Evolutionary conservation across 805 yeast genomes (phyloP).

Genomic region (Jamesozyma gamospora): DNA sequence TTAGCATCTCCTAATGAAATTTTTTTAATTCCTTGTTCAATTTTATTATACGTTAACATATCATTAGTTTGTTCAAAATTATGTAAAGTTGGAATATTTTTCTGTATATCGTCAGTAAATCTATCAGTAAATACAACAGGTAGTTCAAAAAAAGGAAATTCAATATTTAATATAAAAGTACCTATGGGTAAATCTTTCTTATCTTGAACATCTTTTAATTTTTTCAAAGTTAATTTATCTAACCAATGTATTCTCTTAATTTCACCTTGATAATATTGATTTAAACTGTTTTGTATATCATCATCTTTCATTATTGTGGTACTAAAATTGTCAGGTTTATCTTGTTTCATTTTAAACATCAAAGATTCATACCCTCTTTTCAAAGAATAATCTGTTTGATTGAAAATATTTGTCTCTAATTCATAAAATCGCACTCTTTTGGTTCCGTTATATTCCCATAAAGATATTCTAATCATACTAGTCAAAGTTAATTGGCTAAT

Average conservation of each 20-base stretch:
- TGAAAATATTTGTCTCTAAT: conserved; percentile 52
- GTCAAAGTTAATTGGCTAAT: conserved; percentile 61
- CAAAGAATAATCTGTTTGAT: conserved; percentile 44
- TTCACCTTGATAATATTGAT: conserved; percentile 61
- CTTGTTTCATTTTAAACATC: conserved; percentile 26
- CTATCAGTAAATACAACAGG: conserved; percentile 64
- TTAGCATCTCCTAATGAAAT: conserved; percentile 20
- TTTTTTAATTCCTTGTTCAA: conserved; percentile 22
- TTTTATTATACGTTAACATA: conserved; percentile 15
- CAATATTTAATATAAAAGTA: conserved; percentile 37
- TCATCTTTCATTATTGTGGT: conserved; percentile 17
- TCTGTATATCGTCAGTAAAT: conserved; percentile 30
- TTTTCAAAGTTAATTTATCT: conserved; percentile 52
- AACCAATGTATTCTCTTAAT: conserved; percentile 58
- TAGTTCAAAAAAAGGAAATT: conserved; percentile 54
- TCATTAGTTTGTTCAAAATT: conserved; percentile 37
- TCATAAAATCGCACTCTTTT: conserved; percentile 46
- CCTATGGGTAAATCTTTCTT: conserved; percentile 17
- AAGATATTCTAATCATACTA: conserved; percentile 46
- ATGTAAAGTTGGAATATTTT: conserved; percentile 29
- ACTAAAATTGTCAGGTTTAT: background rate
- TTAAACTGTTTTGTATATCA: conserved; percentile 41
- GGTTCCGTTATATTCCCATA: conserved; percentile 62
- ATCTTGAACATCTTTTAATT: conserved; percentile 29
- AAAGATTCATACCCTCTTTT: conserved; percentile 63